Conservation (phyloP, 257 asterid genomes). For the Oldenlandia corymbosa region DNA sequence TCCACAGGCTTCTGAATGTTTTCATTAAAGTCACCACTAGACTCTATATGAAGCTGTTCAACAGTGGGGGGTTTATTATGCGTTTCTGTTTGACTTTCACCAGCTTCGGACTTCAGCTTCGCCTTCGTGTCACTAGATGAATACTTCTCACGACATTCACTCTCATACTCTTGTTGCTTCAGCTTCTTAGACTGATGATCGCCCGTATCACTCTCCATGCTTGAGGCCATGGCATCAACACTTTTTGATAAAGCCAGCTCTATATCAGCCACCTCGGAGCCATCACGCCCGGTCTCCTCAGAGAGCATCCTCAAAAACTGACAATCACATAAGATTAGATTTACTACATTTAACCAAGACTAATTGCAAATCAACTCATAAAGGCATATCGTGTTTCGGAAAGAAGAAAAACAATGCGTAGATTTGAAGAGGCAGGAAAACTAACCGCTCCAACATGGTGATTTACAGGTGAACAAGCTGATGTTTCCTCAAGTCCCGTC, state of each 20-base stretch:
- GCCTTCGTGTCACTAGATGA: slow-evolving; percentile 28
- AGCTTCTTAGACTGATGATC: slow-evolving; percentile 50
- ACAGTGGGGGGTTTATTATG: slow-evolving; percentile 29
- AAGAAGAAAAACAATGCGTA: too few relatives aligned
- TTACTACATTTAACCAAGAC: neutral
- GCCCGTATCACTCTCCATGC: slow-evolving; percentile 48
- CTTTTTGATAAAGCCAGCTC: slow-evolving; percentile 59
- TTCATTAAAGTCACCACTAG: slow-evolving; percentile 38
- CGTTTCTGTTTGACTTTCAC: slow-evolving; percentile 31
- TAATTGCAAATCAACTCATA: neutral
- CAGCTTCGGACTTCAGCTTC: slow-evolving; percentile 31
- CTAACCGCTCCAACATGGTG: slow-evolving; percentile 86
- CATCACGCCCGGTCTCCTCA: slow-evolving; percentile 45
- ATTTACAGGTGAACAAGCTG: slow-evolving; percentile 46
- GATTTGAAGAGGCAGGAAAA: slow-evolving; percentile 9
- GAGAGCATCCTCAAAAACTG: slow-evolving; percentile 80
- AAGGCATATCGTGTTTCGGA: neutral
- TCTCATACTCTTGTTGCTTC: slow-evolving; percentile 64
- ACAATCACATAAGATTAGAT: neutral
- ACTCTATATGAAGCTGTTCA: slow-evolving; percentile 32
- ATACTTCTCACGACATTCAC: slow-evolving; percentile 61
- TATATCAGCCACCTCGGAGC: slow-evolving; percentile 41
- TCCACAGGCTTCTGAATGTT: slow-evolving; percentile 54
- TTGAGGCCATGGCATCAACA: slow-evolving; percentile 59
- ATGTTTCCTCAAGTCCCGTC: slow-evolving; percentile 80